Evolutionary conservation across 2,329 filamentous ascomycete species (phyloP), one percentile per base, ranked within the genome.

Genomic region (Phialophora chinensis): DNA sequence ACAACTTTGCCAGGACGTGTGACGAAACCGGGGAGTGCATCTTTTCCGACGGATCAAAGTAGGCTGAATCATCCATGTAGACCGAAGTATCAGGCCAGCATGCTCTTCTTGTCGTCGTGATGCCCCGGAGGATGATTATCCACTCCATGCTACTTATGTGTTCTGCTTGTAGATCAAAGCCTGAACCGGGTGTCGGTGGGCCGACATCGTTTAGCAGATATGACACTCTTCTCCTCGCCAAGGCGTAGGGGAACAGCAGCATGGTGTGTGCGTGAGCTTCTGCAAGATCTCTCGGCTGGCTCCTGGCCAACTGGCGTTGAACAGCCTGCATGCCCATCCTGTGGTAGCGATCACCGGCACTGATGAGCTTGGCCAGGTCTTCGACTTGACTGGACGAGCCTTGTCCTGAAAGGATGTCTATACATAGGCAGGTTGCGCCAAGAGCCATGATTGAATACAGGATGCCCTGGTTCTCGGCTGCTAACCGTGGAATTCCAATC

Each of bases 221-320:
- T 12, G 60, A 10, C 6, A 65, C 38, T 35, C 63, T 65, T 23
- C 63, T 54, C 44, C 57, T 61, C 17, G 63, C 63, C n/a, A 60
- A 47, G 3, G 63, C 56, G 49, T 65, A 65, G 23, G 56, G 56
- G 25, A 60, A 54, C 3, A 65, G 31, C 57, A 65, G 50, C 31
- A 55, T 55, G 7, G 63, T 47, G 23, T 62, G 56, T 8, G 42
- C 56, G 38, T 65, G 63, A 6, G 33, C 57, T 17, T 62, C 57
- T 20, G 60, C 56, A 17, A 60, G 63, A 11, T 65, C 53, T 44
- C 42, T 25, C 6, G 57, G 57, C 7, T 12, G 31, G 6, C 8
- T 31, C 17, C 33, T 27, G 29, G 11, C 31, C 47, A 65, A 23
- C 29, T 61, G 56, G 11, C 25, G 35, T n/a, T 49, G 57, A 33